These are phyloP conservation scores for Chlorociboria aeruginascens DNA, from an alignment of 495 filamentous ascomycete genomes.

Conservation along the genomic window DNA sequence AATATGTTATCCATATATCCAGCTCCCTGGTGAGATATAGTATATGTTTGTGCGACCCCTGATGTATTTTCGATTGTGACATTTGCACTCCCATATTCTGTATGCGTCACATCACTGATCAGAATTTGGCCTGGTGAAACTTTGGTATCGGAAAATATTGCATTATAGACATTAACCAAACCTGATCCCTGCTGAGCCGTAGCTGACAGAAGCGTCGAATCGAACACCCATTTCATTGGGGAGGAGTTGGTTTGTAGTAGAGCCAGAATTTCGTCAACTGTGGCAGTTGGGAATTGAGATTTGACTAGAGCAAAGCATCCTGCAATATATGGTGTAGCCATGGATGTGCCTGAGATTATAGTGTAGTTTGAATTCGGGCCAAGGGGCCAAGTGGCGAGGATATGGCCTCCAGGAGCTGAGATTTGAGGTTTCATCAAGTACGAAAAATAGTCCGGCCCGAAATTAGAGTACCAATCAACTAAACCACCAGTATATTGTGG, in stretches of 20 bases:
- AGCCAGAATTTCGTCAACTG: conserved; percentile 13
- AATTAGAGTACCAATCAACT: too few species aligned
- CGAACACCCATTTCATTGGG: conserved; percentile 12
- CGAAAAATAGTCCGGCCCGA: too few species aligned
- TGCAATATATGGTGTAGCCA: conserved; percentile 26
- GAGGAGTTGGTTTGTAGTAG: conserved; percentile 18
- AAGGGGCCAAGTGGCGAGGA: conserved; percentile 33
- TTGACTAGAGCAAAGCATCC: conserved; percentile 21
- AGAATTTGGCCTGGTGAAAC: conserved; percentile 17
- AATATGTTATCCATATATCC: conserved; percentile 15
- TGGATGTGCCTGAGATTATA: conserved; percentile 38
- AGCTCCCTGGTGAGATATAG: conserved; percentile 15
- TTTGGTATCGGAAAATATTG: conserved; percentile 8
- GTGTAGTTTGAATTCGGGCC: conserved; percentile 24
- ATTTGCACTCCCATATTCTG: conserved; percentile 6
- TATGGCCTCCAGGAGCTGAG: conserved; percentile 30
- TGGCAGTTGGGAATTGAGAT: conserved; percentile 15
- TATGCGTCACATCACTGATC: conserved; percentile 10
- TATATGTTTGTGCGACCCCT: conserved; percentile 9
- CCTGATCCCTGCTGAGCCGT: conserved; percentile 22
- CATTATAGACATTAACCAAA: conserved; percentile 21
- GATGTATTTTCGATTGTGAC: conserved; percentile 18
- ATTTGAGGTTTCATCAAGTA: too few species aligned
- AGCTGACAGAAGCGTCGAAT: conserved; percentile 6
- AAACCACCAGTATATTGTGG: not conserved